These are phyloP conservation scores for Przewalskia tangutica DNA, from an alignment of 257 asterid species.

Conservation along the genomic window DNA sequence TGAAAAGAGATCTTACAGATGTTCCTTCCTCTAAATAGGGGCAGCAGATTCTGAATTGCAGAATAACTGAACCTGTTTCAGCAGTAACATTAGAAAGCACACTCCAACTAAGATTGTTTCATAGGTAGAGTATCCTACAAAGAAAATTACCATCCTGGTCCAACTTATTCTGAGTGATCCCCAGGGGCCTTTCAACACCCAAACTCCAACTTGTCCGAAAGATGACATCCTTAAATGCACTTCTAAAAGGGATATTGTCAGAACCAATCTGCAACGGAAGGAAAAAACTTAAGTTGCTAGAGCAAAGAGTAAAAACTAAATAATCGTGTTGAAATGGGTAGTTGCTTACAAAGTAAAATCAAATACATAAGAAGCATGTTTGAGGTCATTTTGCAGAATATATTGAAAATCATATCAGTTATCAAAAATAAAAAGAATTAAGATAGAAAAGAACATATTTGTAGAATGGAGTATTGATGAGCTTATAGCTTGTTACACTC, in stretches of 20 bases:
- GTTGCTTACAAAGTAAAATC: too few species aligned
- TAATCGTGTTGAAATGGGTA: too few species aligned
- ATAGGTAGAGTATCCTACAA: neutral
- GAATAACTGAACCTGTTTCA: slow-evolving; percentile 49
- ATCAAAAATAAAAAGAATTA: neutral
- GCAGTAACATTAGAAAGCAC: slow-evolving; percentile 1
- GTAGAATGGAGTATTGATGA: neutral
- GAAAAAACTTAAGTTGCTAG: neutral
- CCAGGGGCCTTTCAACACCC: slow-evolving; percentile 38
- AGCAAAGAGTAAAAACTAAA: neutral
- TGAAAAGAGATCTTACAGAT: slow-evolving; percentile 40
- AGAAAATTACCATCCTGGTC: slow-evolving; percentile 43
- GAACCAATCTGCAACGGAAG: slow-evolving; percentile 61
- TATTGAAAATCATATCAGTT: neutral
- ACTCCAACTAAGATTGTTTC: neutral
- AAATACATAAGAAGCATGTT: neutral
- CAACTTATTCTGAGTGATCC: slow-evolving; percentile 22
- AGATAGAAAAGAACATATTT: neutral
- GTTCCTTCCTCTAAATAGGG: slow-evolving; percentile 66
- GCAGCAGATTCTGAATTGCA: slow-evolving; percentile 82
- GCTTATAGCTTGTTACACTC: neutral
- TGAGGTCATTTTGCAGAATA: neutral
- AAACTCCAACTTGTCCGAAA: slow-evolving; percentile 41
- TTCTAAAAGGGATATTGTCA: slow-evolving; percentile 67
- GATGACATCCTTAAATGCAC: slow-evolving; percentile 89